These are phyloP conservation scores for Metschnikowia baotianmanensis DNA, from an alignment of 805 yeast species.

Conservation along the genomic window DNA sequence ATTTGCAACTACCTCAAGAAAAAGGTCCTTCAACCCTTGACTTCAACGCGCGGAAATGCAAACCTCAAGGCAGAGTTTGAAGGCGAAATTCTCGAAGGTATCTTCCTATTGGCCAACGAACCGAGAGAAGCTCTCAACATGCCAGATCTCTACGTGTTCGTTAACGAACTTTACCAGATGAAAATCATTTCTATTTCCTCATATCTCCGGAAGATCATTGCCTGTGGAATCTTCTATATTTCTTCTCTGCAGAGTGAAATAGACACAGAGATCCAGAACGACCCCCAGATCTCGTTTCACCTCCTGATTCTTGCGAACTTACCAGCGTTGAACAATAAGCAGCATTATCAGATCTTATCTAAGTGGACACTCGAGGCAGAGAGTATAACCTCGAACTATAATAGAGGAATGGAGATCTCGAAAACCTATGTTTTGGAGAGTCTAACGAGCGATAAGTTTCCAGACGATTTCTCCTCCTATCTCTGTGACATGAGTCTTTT, in stretches of 20 bases:
- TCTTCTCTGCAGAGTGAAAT: constrained; percentile 33
- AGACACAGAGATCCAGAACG: constrained; percentile 1
- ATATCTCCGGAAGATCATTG: constrained; percentile 76
- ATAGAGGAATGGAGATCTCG: constrained; percentile 35
- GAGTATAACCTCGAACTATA: constrained; percentile 34
- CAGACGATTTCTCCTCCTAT: constrained; percentile 10
- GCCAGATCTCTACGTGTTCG: constrained; percentile 42
- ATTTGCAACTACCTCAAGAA: constrained; percentile 47
- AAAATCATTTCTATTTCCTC: constrained; percentile 57
- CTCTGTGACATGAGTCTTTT: constrained; percentile 18
- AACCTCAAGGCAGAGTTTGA: constrained; percentile 45
- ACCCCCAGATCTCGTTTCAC: constrained; percentile 41
- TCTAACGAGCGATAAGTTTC: constrained; percentile 23
- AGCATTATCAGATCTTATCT: constrained; percentile 53
- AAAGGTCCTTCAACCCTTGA: constrained; percentile 29
- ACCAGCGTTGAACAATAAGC: constrained; percentile 53
- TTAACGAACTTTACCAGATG: constrained; percentile 50
- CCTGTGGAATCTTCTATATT: constrained; percentile 78
- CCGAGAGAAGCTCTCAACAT: constrained; percentile 8
- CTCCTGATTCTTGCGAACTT: constrained; percentile 55
- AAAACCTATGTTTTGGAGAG: constrained; percentile 33
- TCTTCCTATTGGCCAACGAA: constrained; percentile 30
- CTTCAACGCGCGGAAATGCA: constrained; percentile 16
- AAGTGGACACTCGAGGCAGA: constrained; percentile 41
- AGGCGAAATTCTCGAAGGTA: constrained; percentile 38